Conservation (phyloP, 345 rosid genomes). For the Gossypium arboreum region DNA sequence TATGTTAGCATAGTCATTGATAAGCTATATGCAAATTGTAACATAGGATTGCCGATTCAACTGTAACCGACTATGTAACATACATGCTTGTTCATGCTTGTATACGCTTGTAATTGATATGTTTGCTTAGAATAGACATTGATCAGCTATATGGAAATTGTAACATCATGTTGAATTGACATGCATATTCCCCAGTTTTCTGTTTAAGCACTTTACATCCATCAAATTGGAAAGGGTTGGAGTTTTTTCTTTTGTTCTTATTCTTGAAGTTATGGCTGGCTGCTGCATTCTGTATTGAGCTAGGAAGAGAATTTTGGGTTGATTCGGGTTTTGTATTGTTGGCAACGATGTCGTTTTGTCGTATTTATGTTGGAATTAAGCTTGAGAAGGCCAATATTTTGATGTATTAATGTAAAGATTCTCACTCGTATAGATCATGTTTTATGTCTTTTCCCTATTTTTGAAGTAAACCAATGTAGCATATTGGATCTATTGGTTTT, state of each 20-base stretch:
- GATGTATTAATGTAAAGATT: not conserved
- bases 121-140: too few relatives aligned
- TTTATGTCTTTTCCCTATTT: not conserved
- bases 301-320: slow-evolving; percentile 5
- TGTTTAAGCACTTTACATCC: not conserved
- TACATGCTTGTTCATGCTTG: too few relatives aligned
- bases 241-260: not conserved
- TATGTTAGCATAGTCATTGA: too few relatives aligned
- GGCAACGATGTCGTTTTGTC: not conserved
- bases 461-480: not conserved
- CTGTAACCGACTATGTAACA: too few relatives aligned
- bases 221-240: slow-evolving; percentile 1
- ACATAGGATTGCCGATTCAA: too few relatives aligned
- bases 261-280: not conserved
- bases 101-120: too few relatives aligned
- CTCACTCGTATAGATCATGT: not conserved
- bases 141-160: too few relatives aligned
- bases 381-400: not conserved
- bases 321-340: not conserved
- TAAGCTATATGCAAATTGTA: too few relatives aligned
- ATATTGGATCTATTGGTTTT: not conserved
- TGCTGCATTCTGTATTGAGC: not conserved
- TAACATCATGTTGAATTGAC: not conserved
- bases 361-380: slow-evolving; percentile 2
- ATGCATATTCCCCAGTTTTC: not conserved